Base-by-base conservation (phyloP, 1,139 yeast species). In the Zygoascus hellenicus region DNA sequence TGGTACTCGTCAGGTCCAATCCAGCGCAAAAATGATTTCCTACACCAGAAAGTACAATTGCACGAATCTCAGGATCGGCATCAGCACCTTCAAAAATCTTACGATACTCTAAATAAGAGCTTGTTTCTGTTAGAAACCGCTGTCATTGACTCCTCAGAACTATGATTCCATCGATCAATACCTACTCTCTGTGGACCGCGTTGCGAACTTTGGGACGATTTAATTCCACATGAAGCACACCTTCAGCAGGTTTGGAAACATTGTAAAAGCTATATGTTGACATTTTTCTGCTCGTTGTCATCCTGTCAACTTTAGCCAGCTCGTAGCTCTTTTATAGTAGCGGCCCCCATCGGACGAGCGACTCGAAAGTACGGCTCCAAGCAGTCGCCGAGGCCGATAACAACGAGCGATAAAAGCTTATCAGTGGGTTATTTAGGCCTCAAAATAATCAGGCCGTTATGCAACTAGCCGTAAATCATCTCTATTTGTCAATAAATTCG, bases 1-100 rank as follows among this genome's bases (percentile, higher is more conserved):
- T 56, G 41, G 53, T 51, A 5, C 57, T 53, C 42, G 54, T 53
- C 44, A 84, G 64, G 58, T 85, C 83, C 52, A 85, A 70, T 0
- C 95, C 95, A 9, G 88, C 73, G 26, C 82, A 71, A 58, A 85
- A 83, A 1, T 69, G 70, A 7, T 82, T 71, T 16, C 84, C 84
- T 1, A 63, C 68, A 0, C 81, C 80, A 1, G 82, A 75, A 0
- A 86, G 68, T 5, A 85, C 72, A 38, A 83, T 77, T 22, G 74
- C 77, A 29, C 77, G 74, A 39, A 80, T 76, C 7, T 72, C 68
- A 14, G 64, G 55, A 42, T 75, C 75, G 2, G 55, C 49, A 48
- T 77, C 80, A 31, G 85, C 71, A 42, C 61, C 58, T 30, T 64
- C 63, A 51, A 85, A 71, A 14, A 83, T 68, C 11, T 64, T 68